Percentiles rank a stretch among this genome's conserved stretches.
These are phyloP conservation scores for Lodderomyces oxycetoniae DNA, from an alignment of 1,139 yeast species.

Conservation along the genomic window DNA sequence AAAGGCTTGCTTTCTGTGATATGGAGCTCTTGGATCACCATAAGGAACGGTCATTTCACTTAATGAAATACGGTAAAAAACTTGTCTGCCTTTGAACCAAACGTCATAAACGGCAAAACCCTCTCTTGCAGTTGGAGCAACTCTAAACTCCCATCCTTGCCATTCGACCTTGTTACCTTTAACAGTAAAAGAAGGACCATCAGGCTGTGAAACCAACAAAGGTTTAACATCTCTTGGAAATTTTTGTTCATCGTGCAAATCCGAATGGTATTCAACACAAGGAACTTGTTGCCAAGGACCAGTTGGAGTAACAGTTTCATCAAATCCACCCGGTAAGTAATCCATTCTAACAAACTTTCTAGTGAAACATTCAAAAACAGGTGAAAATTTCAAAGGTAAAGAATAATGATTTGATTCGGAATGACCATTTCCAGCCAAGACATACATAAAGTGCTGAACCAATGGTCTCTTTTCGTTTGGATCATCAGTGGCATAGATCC, in stretches of 20 bases:
- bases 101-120: constrained; percentile 79
- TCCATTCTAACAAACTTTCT: constrained; percentile 70
- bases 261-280: constrained; percentile 70
- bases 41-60: constrained; percentile 93
- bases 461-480: constrained; percentile 55
- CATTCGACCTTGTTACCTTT: constrained; percentile 64
- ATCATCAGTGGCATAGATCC: constrained; percentile 86
- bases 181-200: constrained; percentile 75
- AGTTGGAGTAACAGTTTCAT: constrained; percentile 57
- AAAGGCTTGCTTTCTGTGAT: constrained; percentile 88
- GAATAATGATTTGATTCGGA: constrained; percentile 82
- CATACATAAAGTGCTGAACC: constrained; percentile 75
- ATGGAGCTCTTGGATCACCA: constrained; percentile 87
- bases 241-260: constrained; percentile 53
- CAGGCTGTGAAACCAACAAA: constrained; percentile 72
- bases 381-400: constrained; percentile 76
- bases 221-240: constrained; percentile 65
- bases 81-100: constrained; percentile 74
- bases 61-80: constrained; percentile 71
- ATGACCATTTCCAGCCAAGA: constrained; percentile 63
- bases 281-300: constrained; percentile 57
- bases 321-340: constrained; percentile 70
- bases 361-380: constrained; percentile 69
- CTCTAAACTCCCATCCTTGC: constrained; percentile 91
- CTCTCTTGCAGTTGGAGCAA: constrained; percentile 72